Base-by-base conservation (phyloP, 106 monocot species). In the Amphibolis antarctica region DNA sequence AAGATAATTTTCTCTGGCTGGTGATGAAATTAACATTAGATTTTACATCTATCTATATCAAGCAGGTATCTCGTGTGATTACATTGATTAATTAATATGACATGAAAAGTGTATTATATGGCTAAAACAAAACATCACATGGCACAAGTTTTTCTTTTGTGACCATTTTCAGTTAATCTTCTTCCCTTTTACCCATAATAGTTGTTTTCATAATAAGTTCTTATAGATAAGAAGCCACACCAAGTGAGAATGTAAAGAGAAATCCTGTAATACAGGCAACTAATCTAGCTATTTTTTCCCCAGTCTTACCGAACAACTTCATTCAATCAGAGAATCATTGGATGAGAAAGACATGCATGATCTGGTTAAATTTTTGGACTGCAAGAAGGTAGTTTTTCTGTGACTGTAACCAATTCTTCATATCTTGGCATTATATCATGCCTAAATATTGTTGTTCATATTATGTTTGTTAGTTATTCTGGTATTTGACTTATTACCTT, bases 291-390 rank as follows among this genome's bases (percentile, higher is more conserved):
- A n/a, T 60, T 10, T 60, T 49, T 63, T 14, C 74, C 64, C 62
- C 86, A 94, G 93, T 63, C 77, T 94, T 4, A 69, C 73, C 29
- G 93, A 89, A 68, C 85, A 86, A 65, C 83, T 94, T 42, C 81
- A 86, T 24, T 89, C 86, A 10, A 86, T 94, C 31, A 94, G 71
- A 74, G 89, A 81, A 64, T 94, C 93, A 31, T 68, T 94, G 64
- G 89, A 86, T 66, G 83, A 83, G 51, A 59, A 79, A 10, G 63
- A 64, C 63, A 60, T 66, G 53, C 57, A 79, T 69, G 65, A 59
- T 75, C 67, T 94, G 62, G 44, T 36, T 68, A 62, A 59, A 23
- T 94, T 89, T 75, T 54, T 86, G 74, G 79, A 80, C 48, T 65
- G 70, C 68, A 94, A 89, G 83, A 94, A 79, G 93, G 93, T 89